A percentile compares a stretch with the other conserved stretches of the same genome.
These are phyloP conservation scores for Boehmeria nivea DNA, from an alignment of 306 rosid genomes.

Conservation along the genomic window DNA sequence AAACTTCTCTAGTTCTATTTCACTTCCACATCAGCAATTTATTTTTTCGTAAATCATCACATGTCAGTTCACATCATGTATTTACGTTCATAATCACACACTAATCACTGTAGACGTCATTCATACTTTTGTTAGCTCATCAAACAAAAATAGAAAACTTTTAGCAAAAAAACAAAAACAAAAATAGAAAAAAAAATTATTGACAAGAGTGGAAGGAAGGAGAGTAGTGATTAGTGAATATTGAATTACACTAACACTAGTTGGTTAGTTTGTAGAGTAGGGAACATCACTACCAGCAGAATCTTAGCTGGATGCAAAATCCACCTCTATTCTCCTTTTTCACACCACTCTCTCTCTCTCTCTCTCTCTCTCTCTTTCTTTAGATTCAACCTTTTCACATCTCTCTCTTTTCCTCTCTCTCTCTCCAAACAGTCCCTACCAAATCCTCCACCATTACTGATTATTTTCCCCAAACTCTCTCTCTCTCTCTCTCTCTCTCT, in stretches of 20 bases:
- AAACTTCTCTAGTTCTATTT: too few relatives aligned
- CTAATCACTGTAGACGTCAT: too few relatives aligned
- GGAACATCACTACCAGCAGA: conserved; percentile 25
- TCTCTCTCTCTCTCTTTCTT: not conserved
- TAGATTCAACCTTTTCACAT: conserved; percentile 24
- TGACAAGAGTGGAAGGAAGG: not conserved
- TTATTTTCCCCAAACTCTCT: conserved; percentile 1
- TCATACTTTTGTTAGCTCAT: too few relatives aligned
- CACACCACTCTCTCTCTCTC: not conserved
- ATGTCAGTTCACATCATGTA: too few relatives aligned
- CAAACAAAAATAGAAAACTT: too few relatives aligned
- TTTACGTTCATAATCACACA: too few relatives aligned
- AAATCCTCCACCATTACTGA: conserved; percentile 24
- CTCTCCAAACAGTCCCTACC: conserved; percentile 19
- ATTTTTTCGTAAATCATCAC: too few relatives aligned
- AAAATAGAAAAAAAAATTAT: too few relatives aligned
- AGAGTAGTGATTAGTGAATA: not conserved
- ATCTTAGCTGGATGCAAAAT: conserved; percentile 85
- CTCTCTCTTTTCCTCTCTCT: conserved; percentile 7
- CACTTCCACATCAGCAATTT: too few relatives aligned
- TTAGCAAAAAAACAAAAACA: too few relatives aligned
- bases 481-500: conserved; percentile 7
- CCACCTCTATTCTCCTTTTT: not conserved
- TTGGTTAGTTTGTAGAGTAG: not conserved
- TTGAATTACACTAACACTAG: not conserved